Conservation (phyloP, 805 yeast species). For the Cyberlindnera veronae region DNA sequence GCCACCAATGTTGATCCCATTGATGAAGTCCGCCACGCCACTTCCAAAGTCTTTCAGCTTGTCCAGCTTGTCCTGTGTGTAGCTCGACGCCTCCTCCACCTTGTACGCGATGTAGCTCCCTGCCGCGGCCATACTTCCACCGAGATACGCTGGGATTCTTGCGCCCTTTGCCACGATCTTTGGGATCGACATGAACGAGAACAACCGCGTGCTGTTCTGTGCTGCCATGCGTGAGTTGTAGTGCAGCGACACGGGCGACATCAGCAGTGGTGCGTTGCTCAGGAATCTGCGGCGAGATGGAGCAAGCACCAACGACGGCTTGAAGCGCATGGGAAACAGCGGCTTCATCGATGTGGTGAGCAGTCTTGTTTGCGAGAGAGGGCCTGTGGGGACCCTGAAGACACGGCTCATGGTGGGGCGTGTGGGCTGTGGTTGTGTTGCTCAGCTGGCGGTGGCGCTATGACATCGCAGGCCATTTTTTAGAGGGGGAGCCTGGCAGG, state of each 20-base stretch:
- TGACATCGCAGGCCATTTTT: too few relatives aligned
- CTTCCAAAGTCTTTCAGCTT: conserved; percentile 61
- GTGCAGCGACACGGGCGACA: conserved; percentile 1
- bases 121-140: conserved; percentile 92
- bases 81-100: conserved; percentile 78
- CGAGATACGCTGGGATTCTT: conserved; percentile 75
- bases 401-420: too few relatives aligned
- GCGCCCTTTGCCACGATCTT: conserved; percentile 52
- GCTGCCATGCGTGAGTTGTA: neutral
- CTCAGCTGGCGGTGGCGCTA: too few relatives aligned
- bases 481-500: too few relatives aligned
- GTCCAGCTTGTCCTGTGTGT: conserved; percentile 62
- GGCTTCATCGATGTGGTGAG: too few relatives aligned
- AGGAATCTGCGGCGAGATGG: conserved; percentile 6
- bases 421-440: too few relatives aligned
- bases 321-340: too few relatives aligned
- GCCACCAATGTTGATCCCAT: conserved; percentile 25
- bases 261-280: conserved; percentile 8
- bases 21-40: conserved; percentile 41
- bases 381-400: too few relatives aligned
- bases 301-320: too few relatives aligned
- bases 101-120: conserved; percentile 91
- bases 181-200: conserved; percentile 38
- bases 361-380: too few relatives aligned
- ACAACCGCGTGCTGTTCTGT: conserved; percentile 5